Evolutionary conservation across 257 asterid genomes (phyloP).

Genomic region (Henckelia pumila): DNA sequence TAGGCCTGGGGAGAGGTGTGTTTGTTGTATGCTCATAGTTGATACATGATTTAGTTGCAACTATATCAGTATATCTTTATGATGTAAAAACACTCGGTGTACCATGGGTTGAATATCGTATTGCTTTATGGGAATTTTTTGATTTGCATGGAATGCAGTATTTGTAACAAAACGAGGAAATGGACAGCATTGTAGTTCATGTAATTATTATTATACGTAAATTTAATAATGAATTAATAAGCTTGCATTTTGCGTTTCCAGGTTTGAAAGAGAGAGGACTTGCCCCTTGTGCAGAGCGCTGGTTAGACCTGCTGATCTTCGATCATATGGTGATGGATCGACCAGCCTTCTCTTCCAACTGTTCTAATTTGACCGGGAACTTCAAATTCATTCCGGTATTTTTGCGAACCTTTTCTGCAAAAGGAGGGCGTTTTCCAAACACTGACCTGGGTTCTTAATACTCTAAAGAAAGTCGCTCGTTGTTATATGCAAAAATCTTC

Average conservation of each 20-base stretch:
- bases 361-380: slow-evolving; percentile 26
- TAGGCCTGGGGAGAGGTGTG: neutral
- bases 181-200: neutral
- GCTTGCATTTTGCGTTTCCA: slow-evolving; percentile 17
- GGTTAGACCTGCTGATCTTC: slow-evolving; percentile 49
- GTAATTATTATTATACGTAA: too few species aligned
- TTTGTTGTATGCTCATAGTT: neutral
- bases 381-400: neutral
- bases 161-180: neutral
- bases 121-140: neutral
- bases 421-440: neutral
- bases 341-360: slow-evolving; percentile 48
- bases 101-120: neutral
- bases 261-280: slow-evolving; percentile 57
- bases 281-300: slow-evolving; percentile 56
- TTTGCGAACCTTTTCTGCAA: neutral
- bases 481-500: neutral
- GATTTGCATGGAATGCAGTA: neutral
- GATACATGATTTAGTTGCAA: neutral
- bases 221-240: neutral
- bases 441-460: slow-evolving; percentile 13
- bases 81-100: neutral
- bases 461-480: neutral
- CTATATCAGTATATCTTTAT: neutral
- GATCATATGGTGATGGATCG: slow-evolving; percentile 54